A percentile compares a stretch with the other conserved stretches of the same genome.
These are phyloP conservation scores for Vigna trinervia DNA, from an alignment of 306 rosid genomes.

Conservation along the genomic window DNA sequence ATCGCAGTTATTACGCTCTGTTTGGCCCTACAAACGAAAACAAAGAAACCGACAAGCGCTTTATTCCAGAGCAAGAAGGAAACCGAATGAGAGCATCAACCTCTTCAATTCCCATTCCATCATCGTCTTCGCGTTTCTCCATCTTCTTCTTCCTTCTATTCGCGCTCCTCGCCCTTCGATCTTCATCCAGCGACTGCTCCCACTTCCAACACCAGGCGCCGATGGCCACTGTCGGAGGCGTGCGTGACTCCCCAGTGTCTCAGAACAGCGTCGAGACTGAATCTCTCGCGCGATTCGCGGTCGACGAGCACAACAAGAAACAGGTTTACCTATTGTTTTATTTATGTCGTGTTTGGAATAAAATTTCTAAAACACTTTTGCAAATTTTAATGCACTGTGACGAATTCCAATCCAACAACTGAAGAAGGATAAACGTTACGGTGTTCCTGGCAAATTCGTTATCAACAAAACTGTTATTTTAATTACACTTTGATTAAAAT, in stretches of 20 bases:
- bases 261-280: constrained; percentile 68
- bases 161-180: constrained; percentile 4
- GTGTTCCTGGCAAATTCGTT: too few species aligned
- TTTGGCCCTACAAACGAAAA: neutral
- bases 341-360: neutral
- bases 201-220: constrained; percentile 37
- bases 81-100: constrained; percentile 45
- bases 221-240: constrained; percentile 67
- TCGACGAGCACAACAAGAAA: constrained; percentile 78
- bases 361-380: neutral
- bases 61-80: neutral
- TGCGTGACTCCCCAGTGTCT: constrained; percentile 50
- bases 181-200: constrained; percentile 35
- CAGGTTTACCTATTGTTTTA: constrained; percentile 48
- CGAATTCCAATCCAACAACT: neutral
- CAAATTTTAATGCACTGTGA: too few species aligned
- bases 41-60: neutral
- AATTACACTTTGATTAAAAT: too few species aligned
- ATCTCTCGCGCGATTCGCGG: constrained; percentile 79
- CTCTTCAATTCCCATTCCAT: neutral
- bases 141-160: constrained; percentile 20
- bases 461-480: too few species aligned
- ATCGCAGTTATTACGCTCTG: neutral
- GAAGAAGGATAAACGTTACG: neutral
- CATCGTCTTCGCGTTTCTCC: neutral